phyloP scores from a whole-genome alignment of 805 yeast species.

The Peterozyma xylosa region DNA sequence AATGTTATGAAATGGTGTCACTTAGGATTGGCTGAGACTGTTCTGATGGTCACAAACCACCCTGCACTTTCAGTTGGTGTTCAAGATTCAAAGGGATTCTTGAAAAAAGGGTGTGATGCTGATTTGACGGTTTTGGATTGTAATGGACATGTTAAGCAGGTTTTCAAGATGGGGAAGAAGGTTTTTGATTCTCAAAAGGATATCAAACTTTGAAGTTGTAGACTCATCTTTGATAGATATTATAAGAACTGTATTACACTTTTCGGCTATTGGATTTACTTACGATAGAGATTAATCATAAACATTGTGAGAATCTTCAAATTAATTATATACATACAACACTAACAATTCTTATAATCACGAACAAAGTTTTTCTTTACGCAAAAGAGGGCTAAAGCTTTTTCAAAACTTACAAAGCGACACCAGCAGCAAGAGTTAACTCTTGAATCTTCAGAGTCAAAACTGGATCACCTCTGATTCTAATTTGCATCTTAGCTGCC shows the following conservation, averaged over 20 bases:
- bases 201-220: too few species aligned
- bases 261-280: not conserved
- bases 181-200: constrained; percentile 9
- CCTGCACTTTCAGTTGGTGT: constrained; percentile 43
- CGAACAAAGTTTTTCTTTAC: not conserved
- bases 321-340: not conserved
- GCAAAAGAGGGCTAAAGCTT: not conserved
- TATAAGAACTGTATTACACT: not conserved
- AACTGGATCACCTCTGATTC: constrained; percentile 63
- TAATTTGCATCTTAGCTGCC: constrained; percentile 85
- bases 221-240: too few species aligned
- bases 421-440: constrained; percentile 35
- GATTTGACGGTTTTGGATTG: constrained; percentile 41
- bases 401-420: too few species aligned
- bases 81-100: constrained; percentile 38
- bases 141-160: constrained; percentile 34
- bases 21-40: constrained; percentile 41
- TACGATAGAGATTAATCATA: not conserved
- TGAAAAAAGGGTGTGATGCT: constrained; percentile 47
- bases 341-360: not conserved
- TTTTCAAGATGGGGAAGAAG: constrained; percentile 42
- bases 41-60: constrained; percentile 46
- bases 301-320: not conserved
- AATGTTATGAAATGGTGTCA: constrained; percentile 44
- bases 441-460: constrained; percentile 58